These are phyloP conservation scores for Tetradesmus obliquus DNA, from an alignment of 139 green algal species.

Conservation along the genomic window DNA sequence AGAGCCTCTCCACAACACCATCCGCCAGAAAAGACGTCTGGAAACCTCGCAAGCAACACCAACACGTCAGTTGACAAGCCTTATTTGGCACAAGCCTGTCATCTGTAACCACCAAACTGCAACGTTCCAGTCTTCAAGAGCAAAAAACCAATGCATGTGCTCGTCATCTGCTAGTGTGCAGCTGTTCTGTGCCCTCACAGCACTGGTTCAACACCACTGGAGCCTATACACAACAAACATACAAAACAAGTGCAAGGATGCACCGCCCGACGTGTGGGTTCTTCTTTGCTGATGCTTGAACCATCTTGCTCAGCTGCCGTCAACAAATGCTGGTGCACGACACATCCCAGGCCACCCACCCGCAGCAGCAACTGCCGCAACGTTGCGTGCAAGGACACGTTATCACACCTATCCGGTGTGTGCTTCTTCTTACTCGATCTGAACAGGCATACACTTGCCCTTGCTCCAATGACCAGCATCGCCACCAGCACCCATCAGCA, in stretches of 20 bases:
- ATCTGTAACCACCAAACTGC: not conserved
- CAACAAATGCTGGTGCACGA: not conserved
- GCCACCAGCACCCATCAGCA: not conserved
- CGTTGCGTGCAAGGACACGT: not conserved
- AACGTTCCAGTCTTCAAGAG: not conserved
- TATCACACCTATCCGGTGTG: not conserved
- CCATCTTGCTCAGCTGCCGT: not conserved
- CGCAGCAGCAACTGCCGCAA: not conserved
- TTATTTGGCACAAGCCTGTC: not conserved
- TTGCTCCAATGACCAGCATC: not conserved
- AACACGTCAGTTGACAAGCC: not conserved
- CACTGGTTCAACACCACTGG: not conserved
- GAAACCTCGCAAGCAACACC: not conserved
- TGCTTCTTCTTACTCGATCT: not conserved
- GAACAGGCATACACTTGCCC: not conserved
- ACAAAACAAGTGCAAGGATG: not conserved
- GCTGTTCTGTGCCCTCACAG: not conserved
- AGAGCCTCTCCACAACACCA: not conserved
- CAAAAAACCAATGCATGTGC: not conserved
- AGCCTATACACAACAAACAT: slow-evolving; percentile 1
- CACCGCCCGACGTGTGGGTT: not conserved
- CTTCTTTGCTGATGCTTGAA: not conserved
- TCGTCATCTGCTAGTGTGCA: not conserved
- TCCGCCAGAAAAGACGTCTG: not conserved
- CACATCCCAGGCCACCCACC: not conserved